Base-by-base conservation (phyloP, 352 stramenopile genomes). In the Salisapilia sapeloensis region DNA sequence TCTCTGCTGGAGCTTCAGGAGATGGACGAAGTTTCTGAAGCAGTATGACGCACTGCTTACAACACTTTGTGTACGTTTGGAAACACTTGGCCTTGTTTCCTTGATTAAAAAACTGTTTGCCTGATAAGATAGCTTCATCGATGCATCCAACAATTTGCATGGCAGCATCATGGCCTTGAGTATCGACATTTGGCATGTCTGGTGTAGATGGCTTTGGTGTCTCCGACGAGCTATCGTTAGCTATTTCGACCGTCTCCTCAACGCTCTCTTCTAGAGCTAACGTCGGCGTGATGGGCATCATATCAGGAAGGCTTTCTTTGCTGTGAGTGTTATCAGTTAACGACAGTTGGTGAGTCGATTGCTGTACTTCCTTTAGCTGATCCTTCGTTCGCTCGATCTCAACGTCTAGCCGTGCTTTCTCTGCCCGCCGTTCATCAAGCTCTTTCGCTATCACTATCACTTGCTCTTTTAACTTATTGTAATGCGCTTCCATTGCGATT, bases 71-170 rank as follows among this genome's bases (percentile, higher is more conserved):
- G 35, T 83, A 82, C 25, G 60, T 63, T 34, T 74, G 53, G 30
- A 67, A 78, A 40, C 72, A 87, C 38, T 74, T 72, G 11, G 44
- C 48, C 37, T 81, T 81, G 44, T 87, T 69, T 0, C 72, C 72
- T 8, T 58, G 57, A 38, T 87, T 87, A 43, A 77, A 87, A 29
- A 74, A 60, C 11, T 48, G 37, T 38, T 82, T 84, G 6, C 72
- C 69, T 7, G 56, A 51, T 36, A 70, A 51, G 16, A 87, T 52
- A 0, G 63, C 54, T 12, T 74, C 47, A 4, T 42, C 44, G 27
- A 83, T 57, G 30, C 58, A 23, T 10, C 52, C 29, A 4, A 69
- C 35, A 12, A 79, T 33, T 38, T 74, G 56, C 14, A 14, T 19
- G 34, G n/a, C n/a, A 11, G 4, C 21, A 35, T 14, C 24, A 40